A percentile compares a stretch with the other conserved stretches of the same genome.
These are phyloP conservation scores for Trichoderma reesei DNA, from an alignment of 495 filamentous ascomycete species.

Conservation along the genomic window DNA sequence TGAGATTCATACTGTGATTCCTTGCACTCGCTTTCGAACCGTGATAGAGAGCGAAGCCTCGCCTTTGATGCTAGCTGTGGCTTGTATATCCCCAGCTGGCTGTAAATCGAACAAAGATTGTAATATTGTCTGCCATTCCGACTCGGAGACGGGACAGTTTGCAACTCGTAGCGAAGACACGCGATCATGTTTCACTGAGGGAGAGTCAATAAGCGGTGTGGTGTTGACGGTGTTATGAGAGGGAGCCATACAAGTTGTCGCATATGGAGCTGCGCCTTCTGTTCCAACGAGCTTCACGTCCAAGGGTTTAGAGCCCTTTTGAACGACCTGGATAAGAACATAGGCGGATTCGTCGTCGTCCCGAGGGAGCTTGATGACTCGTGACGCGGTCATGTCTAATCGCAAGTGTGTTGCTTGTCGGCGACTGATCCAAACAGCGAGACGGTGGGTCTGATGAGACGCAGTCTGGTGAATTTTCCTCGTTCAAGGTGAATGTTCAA, in stretches of 20 bases:
- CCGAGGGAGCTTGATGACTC: constrained; percentile 47
- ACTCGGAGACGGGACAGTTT: constrained; percentile 26
- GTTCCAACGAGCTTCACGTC: constrained; percentile 58
- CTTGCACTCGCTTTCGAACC: constrained; percentile 35
- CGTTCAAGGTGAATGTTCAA: no score
- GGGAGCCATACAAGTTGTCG: constrained; percentile 39
- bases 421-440: not conserved
- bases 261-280: constrained; percentile 56
- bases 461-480: no score
- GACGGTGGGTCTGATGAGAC: not conserved
- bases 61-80: constrained; percentile 28
- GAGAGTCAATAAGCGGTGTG: constrained; percentile 8
- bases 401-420: not conserved
- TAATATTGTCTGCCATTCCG: constrained; percentile 38
- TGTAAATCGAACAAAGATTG: constrained; percentile 27
- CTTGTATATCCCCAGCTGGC: constrained; percentile 29
- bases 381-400: constrained; percentile 14
- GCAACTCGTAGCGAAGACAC: constrained; percentile 19
- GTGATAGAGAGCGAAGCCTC: constrained; percentile 29
- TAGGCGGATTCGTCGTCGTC: constrained; percentile 42
- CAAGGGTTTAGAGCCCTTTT: constrained; percentile 37
- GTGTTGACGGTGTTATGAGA: constrained; percentile 3
- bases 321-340: constrained; percentile 48
- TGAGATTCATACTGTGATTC: constrained; percentile 32
- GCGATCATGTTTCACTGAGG: constrained; percentile 25